phyloP scores from a whole-genome alignment of 108 stramenopile genomes.

The Cylindrotheca closterium region DNA sequence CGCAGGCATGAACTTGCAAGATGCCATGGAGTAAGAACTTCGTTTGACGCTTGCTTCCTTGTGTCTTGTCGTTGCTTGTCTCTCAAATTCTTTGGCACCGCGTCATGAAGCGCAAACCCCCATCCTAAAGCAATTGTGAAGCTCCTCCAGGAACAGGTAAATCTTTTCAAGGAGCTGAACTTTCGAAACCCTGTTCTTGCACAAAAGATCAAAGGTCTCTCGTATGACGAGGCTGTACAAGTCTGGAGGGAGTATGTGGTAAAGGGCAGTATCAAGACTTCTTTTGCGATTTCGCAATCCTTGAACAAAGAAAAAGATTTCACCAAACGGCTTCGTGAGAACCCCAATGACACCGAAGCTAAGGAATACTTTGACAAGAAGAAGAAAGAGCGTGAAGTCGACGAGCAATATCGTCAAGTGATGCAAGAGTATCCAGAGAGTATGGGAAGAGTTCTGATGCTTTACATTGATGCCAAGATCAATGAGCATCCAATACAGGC shows the following conservation, averaged over 20 bases:
- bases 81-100: too few relatives aligned
- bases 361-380: conserved; percentile 79
- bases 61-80: too few relatives aligned
- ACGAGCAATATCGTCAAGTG: conserved; percentile 76
- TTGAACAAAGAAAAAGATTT: conserved; percentile 50
- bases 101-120: conserved; percentile 57
- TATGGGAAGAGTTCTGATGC: conserved; percentile 92
- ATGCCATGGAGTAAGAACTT: conserved; percentile 46
- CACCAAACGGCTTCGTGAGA: conserved; percentile 42
- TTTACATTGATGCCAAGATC: conserved; percentile 91
- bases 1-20: conserved; percentile 80
- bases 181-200: conserved; percentile 70
- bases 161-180: conserved; percentile 82
- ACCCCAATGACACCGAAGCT: conserved; percentile 85
- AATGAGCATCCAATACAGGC: conserved; percentile 81
- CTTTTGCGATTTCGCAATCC: conserved; percentile 36
- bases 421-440: conserved; percentile 96
- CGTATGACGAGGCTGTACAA: conserved; percentile 41
- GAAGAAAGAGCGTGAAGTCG: conserved; percentile 53
- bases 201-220: conserved; percentile 30
- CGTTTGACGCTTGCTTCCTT: background rate
- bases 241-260: conserved; percentile 74
- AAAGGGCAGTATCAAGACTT: conserved; percentile 54
- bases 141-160: conserved; percentile 52
- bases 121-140: conserved; percentile 70